Evolutionary conservation across 2,329 filamentous ascomycete genomes (phyloP), one percentile per base, ranked within the genome.

Genomic region (Orbilia oligospora): DNA sequence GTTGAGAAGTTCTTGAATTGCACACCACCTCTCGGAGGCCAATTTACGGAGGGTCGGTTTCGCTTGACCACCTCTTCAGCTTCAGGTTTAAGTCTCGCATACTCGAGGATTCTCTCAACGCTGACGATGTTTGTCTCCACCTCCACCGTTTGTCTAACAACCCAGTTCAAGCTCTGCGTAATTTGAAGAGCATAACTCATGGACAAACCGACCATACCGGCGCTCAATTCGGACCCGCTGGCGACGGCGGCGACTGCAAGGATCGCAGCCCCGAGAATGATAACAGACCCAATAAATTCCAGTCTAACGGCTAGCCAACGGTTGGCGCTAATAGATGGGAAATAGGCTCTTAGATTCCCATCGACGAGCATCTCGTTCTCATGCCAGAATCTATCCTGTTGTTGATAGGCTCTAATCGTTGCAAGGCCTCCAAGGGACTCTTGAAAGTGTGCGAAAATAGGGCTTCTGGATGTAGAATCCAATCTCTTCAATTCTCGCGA

Each of bases 41-140:
- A 99, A 82, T 93, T 92, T 80, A 93, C 93, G 9, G 93, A 91
- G 48, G 96, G 95, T 61, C 95, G 89, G 83, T 92, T 91, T 85
- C 93, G 92, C 83, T 93, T 92, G 82, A 98, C 92, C 81, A 98
- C 93, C 84, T 99, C 96, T 6, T 94, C 93, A 64, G 96, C 95
- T 86, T 99, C 96, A 84, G 92, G 96, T 27, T 95, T 94, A 80
- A 99, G 88, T 64, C 89, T 89, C 73, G 95, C 93, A 85, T 99
- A 99, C 85, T 99, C 97, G 63, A 99, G 90, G 58, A 99, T 94
- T 83, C 96, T 92, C 88, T 99, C 96, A 44, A 99, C 96, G 9
- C 95, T 97, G 55, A 99, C 95, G 83, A 99, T 99, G 85, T 99
- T 99, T n/a, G 95, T 98, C 87, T 99, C 97, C n/a, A 99, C 96